Percentiles rank a stretch among this genome's conserved stretches.
Conservation (phyloP, 106 monocot species). For the Amphibolis antarctica region DNA sequence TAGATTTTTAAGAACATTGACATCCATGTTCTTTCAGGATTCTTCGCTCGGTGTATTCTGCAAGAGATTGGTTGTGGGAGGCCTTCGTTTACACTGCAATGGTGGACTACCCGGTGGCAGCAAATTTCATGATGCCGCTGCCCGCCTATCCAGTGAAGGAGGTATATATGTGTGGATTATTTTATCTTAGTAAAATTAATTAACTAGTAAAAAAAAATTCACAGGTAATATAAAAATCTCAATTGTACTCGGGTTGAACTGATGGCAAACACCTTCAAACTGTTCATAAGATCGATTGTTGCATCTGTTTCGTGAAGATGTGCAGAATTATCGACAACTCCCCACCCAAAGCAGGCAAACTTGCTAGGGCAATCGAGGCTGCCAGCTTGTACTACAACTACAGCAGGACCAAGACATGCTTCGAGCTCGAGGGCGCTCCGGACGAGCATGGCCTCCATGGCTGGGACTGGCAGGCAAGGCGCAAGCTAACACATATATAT, state of each 20-base stretch:
- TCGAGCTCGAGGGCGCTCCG: constrained; percentile 31
- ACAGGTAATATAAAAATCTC: no score
- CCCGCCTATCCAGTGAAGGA: constrained; percentile 69
- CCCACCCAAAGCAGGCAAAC: constrained; percentile 26
- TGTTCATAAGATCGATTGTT: background rate
- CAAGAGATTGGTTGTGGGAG: constrained; percentile 57
- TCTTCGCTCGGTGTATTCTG: constrained; percentile 33
- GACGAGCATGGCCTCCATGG: constrained; percentile 73
- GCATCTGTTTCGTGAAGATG: constrained; percentile 34
- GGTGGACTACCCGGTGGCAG: constrained; percentile 70
- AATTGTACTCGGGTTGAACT: no score
- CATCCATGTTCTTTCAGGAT: constrained; percentile 12
- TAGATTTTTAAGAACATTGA: background rate
- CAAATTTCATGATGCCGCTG: constrained; percentile 63
- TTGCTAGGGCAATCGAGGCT: constrained; percentile 55
- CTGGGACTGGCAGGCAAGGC: constrained; percentile 73
- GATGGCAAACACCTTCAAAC: background rate
- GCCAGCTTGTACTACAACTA: constrained; percentile 83
- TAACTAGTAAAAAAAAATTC: no score
- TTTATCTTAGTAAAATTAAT: no score
- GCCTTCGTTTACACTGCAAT: constrained; percentile 84
- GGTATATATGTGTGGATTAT: constrained; percentile 21
- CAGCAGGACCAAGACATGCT: constrained; percentile 38
- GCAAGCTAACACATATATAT: background rate
- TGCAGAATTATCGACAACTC: constrained; percentile 71